A percentile compares a stretch with the other conserved stretches of the same genome.
Conservation (phyloP, 495 filamentous ascomycete genomes). For the Cudoniella acicularis region DNA sequence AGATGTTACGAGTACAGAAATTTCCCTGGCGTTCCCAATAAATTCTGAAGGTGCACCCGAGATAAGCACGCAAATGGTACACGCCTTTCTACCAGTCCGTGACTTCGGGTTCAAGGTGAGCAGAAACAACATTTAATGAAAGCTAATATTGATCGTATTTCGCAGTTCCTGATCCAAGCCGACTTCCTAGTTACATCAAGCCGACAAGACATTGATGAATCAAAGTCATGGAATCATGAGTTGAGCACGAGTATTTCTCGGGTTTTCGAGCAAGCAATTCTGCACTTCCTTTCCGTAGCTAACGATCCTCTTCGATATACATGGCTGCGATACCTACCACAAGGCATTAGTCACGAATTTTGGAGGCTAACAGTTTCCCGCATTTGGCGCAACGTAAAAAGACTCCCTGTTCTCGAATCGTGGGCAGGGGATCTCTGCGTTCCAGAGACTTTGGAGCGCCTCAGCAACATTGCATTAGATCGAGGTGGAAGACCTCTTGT, state of each 20-base stretch:
- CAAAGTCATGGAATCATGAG: background rate
- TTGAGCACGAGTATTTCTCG: background rate
- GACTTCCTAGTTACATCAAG: conserved; percentile 15
- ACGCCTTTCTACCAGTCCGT: conserved; percentile 18
- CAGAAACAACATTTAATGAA: background rate
- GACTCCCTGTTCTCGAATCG: no score
- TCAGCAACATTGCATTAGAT: no score
- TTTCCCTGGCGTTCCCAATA: conserved; percentile 15
- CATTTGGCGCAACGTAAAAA: no score
- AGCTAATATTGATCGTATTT: background rate
- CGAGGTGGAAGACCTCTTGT: no score
- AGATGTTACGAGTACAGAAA: conserved; percentile 1
- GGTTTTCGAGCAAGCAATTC: background rate
- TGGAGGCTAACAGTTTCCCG: no score
- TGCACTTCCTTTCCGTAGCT: background rate
- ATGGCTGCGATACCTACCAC: conserved; percentile 1
- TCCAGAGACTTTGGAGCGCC: no score
- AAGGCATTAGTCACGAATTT: no score
- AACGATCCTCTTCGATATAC: conserved; percentile 1
- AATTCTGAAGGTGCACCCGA: background rate
- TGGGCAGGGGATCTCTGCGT: no score
- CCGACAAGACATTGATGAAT: conserved; percentile 13
- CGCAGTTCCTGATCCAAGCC: conserved; percentile 19
- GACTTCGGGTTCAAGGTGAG: conserved; percentile 17
- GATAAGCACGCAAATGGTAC: conserved; percentile 3